Base-by-base conservation (phyloP, 2,329 filamentous ascomycete species). In the Diplocarpon rosae region DNA sequence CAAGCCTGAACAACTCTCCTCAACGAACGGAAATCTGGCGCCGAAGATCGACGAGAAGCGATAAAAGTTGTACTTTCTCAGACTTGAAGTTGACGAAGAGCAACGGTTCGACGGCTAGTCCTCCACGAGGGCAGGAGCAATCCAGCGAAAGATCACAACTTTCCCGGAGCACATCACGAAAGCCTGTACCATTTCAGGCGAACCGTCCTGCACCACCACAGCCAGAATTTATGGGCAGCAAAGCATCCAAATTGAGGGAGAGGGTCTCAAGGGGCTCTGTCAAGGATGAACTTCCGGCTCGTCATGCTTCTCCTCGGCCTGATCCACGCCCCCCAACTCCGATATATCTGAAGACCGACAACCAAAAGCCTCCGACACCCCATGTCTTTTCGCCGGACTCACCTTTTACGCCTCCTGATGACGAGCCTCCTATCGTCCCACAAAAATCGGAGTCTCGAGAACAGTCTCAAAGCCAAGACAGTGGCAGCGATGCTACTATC, bases 51-150 rank as follows among this genome's bases (percentile, higher is more conserved):
- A 45, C 47, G n/a, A 53, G 47, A 33, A 54, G 53, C 20, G 56
- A 58, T 6, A 55, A 46, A 20, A 56, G 52, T 28, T 48, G 60
- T 8, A 39, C 34, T 13, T 53, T 62, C 45, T 36, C 55, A 10
- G 54, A 60, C 20, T 49, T 62, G 27, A 59, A 59, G 29, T 50
- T 62, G 24, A 37, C 53, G 32, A 52, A 54, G 34, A 57, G 53
- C 45, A 61, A 62, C 54, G 58, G 59, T 11, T 58, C 57, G 20
- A 61, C 59, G 2, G 54, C 54, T 8, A 54, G 46, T 32, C 54
- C 54, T 35, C 52, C 56, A 37, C 36, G 39, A 16, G 28, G 43
- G 43, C 52, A 55, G 36, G 44, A 46, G 29, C 56, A 45, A 47
- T 20, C 48, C 11, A 39, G 41, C 11, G 45, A 56, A 29, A 51